A percentile compares a stretch with the other conserved stretches of the same genome.
These are phyloP conservation scores for Aspergillus bertholletiae DNA, from an alignment of 495 filamentous ascomycete species.

Conservation along the genomic window DNA sequence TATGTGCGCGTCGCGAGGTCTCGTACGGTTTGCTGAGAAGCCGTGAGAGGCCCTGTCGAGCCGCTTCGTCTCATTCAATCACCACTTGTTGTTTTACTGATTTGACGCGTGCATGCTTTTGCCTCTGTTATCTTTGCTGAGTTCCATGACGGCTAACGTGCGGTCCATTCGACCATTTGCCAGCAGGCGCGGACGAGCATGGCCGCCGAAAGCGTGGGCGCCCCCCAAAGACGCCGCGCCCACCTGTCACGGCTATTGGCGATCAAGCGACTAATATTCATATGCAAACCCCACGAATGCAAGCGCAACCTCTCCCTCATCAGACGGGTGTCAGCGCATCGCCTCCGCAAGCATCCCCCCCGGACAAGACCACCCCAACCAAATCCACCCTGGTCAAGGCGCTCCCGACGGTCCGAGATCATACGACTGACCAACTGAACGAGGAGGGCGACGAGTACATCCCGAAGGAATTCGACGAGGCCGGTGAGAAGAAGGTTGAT, in stretches of 20 bases:
- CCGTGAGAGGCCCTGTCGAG: conserved; percentile 6
- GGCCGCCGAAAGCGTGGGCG: conserved; percentile 83
- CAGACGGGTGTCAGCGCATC: conserved; percentile 37
- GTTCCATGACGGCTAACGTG: conserved; percentile 6
- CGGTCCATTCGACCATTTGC: not conserved
- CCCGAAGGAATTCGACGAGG: conserved; percentile 85
- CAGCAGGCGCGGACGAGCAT: conserved; percentile 54
- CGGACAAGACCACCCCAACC: conserved; percentile 80
- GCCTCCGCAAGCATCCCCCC: conserved; percentile 71
- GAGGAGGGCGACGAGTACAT: conserved; percentile 94
- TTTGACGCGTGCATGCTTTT: conserved; percentile 2
- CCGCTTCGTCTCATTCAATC: conserved; percentile 12
- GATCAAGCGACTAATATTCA: conserved; percentile 50
- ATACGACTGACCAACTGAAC: conserved; percentile 94
- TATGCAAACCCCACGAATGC: conserved; percentile 76
- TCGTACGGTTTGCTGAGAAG: conserved; percentile 7
- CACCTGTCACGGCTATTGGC: conserved; percentile 28
- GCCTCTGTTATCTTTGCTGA: not conserved
- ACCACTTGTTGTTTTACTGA: conserved; percentile 4
- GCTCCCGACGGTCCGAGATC: conserved; percentile 90
- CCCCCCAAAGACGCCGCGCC: conserved; percentile 68
- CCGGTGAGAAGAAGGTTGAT: conserved; percentile 90
- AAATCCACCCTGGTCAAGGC: conserved; percentile 87
- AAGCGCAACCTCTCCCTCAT: conserved; percentile 65
- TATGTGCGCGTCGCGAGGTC: conserved; percentile 51